Base-by-base conservation (phyloP, 345 rosid species). In the Brassica juncea region DNA sequence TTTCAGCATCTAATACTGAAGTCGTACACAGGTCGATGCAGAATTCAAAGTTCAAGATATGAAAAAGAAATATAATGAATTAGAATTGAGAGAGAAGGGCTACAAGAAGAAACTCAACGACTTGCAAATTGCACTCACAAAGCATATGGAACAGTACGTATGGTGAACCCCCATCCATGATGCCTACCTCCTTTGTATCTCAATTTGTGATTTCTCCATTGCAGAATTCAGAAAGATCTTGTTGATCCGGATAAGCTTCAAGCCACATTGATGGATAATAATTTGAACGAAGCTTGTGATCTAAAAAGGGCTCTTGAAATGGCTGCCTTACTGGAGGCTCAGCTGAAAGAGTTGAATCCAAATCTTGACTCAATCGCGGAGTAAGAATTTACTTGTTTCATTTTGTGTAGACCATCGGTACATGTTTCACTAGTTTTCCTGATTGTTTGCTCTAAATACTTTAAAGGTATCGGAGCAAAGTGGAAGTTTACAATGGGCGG, bases 321-420 rank as follows among this genome's bases (percentile, higher is more conserved):
- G 89, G 90, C 87, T 58, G 81, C 89, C 39, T 72, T 93, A 83
- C 76, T 95, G 74, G 98, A 95, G 82, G 93, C 94, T 65, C 97
- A 95, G 70, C 80, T 95, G 73, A 95, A 91, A 83, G 98, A 95
- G 84, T 78, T 95, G 91, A 91, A 87, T 80, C 99, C 99, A 69
- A 95, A 95, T 84, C 97, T 95, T 57, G 98, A 95, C 84, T 95
- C 98, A 66, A 91, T 95, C 8, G 80, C 99, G 34, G 97, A 93
- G 99, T 95, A 89, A 74, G 88, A 60, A 19, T 74, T 76, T 73
- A 1, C 10, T 9, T 77, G 6, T 59, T 62, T 27, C 52, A 35
- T 42, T 0, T 67, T 28, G 2, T 39, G 21, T 62, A 23, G 49
- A 65, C 15, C 15, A 34, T 54, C 32, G 47, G 25, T 31, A 49